Evolutionary conservation across 139 green algal species (phyloP), one percentile per base, ranked within the genome.

Genomic region (Zygnema cylindricum): DNA sequence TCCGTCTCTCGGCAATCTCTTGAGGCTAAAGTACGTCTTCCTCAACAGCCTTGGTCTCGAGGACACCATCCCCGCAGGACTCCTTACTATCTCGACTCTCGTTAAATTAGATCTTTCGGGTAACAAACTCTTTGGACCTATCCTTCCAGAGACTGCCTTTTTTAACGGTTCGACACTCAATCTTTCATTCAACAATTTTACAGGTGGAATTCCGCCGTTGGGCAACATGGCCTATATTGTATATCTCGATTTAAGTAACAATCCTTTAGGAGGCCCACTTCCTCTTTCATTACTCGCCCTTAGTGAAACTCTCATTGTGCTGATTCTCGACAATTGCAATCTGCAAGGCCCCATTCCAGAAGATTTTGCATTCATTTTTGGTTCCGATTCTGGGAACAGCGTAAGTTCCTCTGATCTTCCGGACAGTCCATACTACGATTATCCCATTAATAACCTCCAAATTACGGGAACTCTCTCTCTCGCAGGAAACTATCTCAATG

Each of bases 151-250:
- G 71, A 11, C 38, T 7, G 71, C 36, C 7, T 25, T 11, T 11
- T 79, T 79, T 11, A 79, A 11, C 71, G 38, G 36, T 16, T 38
- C n/a, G 2, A 43, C 11, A 23, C n/a, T 39, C 33, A 32, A 2
- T 33, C 77, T 84, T 2, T 23, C 77, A 32, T 73, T 73, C 77
- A 84, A 84, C 77, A 84, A 84, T 33, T 33, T 84, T 25, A 69
- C 77, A 55, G 77, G 77, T 7, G 35, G 35, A 23, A 35, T 84
- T 33, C 77, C 77, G 2, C 2, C n/a, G 30, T 23, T 32, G 36
- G 25, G 3, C 7, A 3, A 54, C 71, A 41, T 43, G 36, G 36
- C 71, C 38, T 3, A 7, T 16, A 43, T 84, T 54, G 2, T 32
- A 25, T 43, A 32, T 33, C 77, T 84, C 41, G 41, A 71, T 2